Evolutionary conservation across 768 basidiomycete species (phyloP), one percentile per base, ranked within the genome.

Genomic region (Mycena pura): DNA sequence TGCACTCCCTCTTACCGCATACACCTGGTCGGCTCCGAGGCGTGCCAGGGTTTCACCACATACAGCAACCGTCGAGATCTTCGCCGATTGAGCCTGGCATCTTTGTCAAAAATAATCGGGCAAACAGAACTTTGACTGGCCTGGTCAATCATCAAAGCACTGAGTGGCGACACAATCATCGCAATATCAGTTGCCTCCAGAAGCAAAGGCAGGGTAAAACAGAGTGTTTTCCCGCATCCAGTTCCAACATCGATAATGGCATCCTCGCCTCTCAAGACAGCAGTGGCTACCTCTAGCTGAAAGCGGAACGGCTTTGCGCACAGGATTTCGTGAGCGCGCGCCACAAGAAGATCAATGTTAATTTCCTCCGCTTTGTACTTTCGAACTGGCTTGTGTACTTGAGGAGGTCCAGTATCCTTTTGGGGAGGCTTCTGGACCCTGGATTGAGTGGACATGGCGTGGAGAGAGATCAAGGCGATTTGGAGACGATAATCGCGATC

Each of bases 321-420:
- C 5, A 51, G 34, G 14, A 38, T n/a, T n/a, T 51, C 49, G 29
- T 22, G 17, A 5, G 47, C n/a, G 29, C 29, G 19, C n/a, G 15
- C 22, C 11, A 34, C 47, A 17, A 49, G 19, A 17, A 49, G 29
- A 49, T 49, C 47, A 21, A 49, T n/a, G 19, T 49, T 21, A 21
- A 49, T 34, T 31, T 49, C 47, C n/a, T 49, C 47, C 22, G 31
- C 6, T 21, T 49, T 49, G 47, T 49, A 49, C 34, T 49, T 49
- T 34, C 31, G 29, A 11, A 34, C 19, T 10, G 47, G 29, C 34
- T 49, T 49, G 47, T 34, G 17, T 31, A 10, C n/a, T 19, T 32
- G 15, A 21, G 47, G 47, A 49, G 47, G 29, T 6, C 10, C 29
- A 21, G 17, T 9, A 19, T 32, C 13, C 21, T 1, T 49, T 5